Evolutionary conservation across 2,329 filamentous ascomycete species (phyloP).

Genomic region (Claviceps arundinis): DNA sequence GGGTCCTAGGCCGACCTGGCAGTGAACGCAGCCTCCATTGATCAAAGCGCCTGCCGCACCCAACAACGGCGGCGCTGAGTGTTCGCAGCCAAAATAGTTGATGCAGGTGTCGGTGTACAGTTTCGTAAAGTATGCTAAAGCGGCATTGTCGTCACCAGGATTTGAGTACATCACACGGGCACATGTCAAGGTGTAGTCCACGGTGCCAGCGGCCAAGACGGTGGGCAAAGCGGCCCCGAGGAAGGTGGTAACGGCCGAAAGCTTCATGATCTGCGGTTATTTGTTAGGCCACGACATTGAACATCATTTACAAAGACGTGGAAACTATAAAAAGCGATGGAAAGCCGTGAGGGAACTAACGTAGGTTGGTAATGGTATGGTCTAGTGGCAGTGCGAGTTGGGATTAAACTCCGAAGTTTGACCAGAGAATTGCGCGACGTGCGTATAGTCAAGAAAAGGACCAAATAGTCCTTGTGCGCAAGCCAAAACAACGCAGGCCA

Average conservation of each 20-base stretch:
- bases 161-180: not conserved
- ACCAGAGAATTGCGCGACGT: too few relatives aligned
- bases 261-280: not conserved
- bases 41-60: not conserved
- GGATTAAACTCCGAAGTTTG: too few relatives aligned
- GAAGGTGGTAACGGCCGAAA: not conserved
- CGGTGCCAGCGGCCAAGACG: not conserved
- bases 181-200: not conserved
- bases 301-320: too few relatives aligned
- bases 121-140: not conserved
- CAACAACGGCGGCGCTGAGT: not conserved
- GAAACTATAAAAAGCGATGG: too few relatives aligned
- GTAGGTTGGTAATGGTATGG: too few relatives aligned
- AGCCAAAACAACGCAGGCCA: too few relatives aligned
- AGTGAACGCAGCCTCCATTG: not conserved
- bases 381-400: too few relatives aligned
- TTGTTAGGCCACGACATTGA: too few relatives aligned
- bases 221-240: not conserved
- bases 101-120: not conserved
- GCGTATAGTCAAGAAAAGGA: too few relatives aligned
- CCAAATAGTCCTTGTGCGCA: too few relatives aligned
- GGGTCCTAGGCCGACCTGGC: not conserved
- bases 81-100: not conserved
- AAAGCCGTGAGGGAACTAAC: too few relatives aligned
- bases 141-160: not conserved